Percentiles rank a stretch among this genome's conserved stretches.
phyloP scores from a whole-genome alignment of 164 flowering plant genomes.

The Stephania japonica region DNA sequence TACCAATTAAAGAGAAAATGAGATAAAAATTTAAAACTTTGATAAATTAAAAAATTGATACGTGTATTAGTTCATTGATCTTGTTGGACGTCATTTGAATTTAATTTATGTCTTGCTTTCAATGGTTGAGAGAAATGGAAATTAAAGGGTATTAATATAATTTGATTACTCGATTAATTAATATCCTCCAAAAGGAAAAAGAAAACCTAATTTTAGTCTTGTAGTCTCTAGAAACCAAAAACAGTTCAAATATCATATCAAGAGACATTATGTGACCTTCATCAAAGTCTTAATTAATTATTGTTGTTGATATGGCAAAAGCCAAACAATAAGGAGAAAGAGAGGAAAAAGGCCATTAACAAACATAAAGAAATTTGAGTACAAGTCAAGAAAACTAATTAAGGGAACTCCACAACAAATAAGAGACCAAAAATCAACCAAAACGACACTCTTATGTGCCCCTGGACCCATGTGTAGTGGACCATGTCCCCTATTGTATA shows the following conservation, averaged over 20 bases:
- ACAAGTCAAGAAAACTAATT: not conserved
- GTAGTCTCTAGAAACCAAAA: no score
- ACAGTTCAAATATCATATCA: not conserved
- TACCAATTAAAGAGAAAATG: no score
- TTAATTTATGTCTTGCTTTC: no score
- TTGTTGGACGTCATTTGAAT: no score
- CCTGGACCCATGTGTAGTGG: slow-evolving; percentile 8
- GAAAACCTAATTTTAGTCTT: no score
- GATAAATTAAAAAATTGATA: no score
- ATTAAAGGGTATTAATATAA: no score
- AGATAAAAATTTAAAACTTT: no score
- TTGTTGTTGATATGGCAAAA: not conserved
- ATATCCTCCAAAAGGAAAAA: no score
- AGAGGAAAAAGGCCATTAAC: not conserved
- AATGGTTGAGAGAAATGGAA: no score
- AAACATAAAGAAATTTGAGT: not conserved
- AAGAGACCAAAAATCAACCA: not conserved
- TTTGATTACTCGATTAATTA: no score
- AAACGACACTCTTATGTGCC: not conserved
- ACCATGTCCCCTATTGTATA: slow-evolving; percentile 13
- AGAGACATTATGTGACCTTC: not conserved
- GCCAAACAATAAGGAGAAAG: not conserved
- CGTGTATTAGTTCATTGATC: no score
- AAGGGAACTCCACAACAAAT: not conserved
- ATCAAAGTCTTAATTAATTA: not conserved